Evolutionary conservation across 768 basidiomycete genomes (phyloP).

Genomic region (Sarcodon sp.): DNA sequence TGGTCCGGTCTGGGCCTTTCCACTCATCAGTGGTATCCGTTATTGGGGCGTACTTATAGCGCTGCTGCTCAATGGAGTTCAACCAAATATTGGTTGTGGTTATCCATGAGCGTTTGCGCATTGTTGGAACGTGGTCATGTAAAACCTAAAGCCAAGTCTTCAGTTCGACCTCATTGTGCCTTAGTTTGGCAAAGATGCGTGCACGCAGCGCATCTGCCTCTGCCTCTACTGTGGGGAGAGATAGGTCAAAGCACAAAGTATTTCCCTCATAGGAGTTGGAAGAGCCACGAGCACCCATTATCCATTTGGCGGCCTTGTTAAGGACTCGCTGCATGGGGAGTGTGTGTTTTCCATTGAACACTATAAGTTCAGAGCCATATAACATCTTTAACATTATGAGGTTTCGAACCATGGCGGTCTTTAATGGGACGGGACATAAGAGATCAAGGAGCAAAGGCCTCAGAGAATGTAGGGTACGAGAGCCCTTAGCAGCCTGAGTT

Average conservation of each 20-base stretch:
- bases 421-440: not conserved
- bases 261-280: not conserved
- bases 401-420: not conserved
- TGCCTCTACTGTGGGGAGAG: not conserved
- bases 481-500: not conserved
- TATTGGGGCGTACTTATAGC: no score
- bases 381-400: not conserved
- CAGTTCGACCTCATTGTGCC: not conserved
- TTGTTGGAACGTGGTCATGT: no score
- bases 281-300: not conserved
- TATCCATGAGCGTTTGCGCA: no score
- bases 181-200: not conserved
- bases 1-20: no score
- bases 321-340: constrained; percentile 17
- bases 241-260: not conserved
- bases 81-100: no score
- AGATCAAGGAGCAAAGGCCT: not conserved
- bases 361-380: constrained; percentile 15
- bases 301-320: not conserved
- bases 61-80: no score
- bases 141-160: no score
- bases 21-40: no score
- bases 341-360: constrained; percentile 20
- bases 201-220: not conserved
- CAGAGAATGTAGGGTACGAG: not conserved